phyloP scores from a whole-genome alignment of 108 stramenopile genomes.

The Schizochytrium sp. region DNA sequence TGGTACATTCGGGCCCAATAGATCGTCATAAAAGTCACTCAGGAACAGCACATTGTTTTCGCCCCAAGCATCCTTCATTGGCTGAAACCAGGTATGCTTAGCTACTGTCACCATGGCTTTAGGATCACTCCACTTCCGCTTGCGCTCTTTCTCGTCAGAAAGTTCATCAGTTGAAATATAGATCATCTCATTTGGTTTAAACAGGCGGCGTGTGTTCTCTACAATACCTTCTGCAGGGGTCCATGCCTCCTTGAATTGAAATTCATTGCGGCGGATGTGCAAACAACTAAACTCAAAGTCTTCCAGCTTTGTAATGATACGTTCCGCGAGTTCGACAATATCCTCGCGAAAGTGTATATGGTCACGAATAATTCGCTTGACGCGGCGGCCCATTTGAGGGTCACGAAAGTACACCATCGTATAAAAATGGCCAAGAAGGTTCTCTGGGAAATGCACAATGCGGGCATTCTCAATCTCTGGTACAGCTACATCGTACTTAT shows the following conservation, averaged over 20 bases:
- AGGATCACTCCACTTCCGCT: slow-evolving; percentile 26
- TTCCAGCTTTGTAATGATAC: slow-evolving; percentile 39
- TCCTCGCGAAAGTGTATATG: slow-evolving; percentile 60
- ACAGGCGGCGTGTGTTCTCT: slow-evolving; percentile 25
- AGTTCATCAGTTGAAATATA: slow-evolving; percentile 55
- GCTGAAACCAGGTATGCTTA: slow-evolving; percentile 55
- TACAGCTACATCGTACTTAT: not conserved
- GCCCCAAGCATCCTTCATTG: slow-evolving; percentile 58
- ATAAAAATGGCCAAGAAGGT: slow-evolving; percentile 52
- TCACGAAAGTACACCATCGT: slow-evolving; percentile 59
- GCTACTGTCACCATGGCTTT: slow-evolving; percentile 39
- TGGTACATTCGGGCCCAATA: slow-evolving; percentile 22
- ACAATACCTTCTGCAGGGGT: slow-evolving; percentile 35
- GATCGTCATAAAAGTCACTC: slow-evolving; percentile 54
- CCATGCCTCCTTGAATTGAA: slow-evolving; percentile 58
- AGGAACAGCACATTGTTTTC: slow-evolving; percentile 19
- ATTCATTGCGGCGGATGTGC: slow-evolving; percentile 58
- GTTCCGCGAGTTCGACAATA: slow-evolving; percentile 31
- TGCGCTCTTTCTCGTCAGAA: slow-evolving; percentile 18
- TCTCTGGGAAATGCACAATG: slow-evolving; percentile 42
- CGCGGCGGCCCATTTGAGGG: slow-evolving; percentile 44
- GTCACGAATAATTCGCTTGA: slow-evolving; percentile 53
- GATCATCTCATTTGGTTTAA: slow-evolving; percentile 35
- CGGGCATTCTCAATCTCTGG: not conserved
- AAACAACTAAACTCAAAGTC: slow-evolving; percentile 41